A percentile compares a stretch with the other conserved stretches of the same genome.
Conservation (phyloP, 1,284 basidiomycete genomes). For the Kwoniella shivajii region DNA sequence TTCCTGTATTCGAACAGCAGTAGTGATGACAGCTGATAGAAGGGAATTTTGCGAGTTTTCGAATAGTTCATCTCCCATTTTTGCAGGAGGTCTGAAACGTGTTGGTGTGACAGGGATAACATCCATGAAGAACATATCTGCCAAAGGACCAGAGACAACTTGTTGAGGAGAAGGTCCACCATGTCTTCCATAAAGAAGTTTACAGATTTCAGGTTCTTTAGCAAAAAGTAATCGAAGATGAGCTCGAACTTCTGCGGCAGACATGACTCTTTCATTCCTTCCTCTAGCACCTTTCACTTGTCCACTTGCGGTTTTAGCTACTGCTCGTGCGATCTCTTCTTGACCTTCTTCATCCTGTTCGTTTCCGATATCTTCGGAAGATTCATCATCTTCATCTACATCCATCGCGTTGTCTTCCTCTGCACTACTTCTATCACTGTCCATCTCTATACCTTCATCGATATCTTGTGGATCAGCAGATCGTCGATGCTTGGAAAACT, state of each 20-base stretch:
- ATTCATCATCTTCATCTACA: constrained; percentile 53
- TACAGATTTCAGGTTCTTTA: constrained; percentile 80
- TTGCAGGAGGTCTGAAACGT: constrained; percentile 91
- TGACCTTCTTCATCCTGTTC: constrained; percentile 41
- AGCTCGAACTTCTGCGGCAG: constrained; percentile 88
- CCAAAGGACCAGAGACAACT: constrained; percentile 50
- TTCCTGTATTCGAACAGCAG: constrained; percentile 78
- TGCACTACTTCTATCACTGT: constrained; percentile 55
- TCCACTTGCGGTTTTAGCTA: constrained; percentile 73
- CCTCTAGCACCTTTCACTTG: constrained; percentile 73
- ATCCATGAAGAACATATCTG: constrained; percentile 95
- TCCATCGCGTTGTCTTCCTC: constrained; percentile 55
- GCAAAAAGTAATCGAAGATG: constrained; percentile 87
- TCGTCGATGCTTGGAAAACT: constrained; percentile 17
- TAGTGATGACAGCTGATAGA: constrained; percentile 79
- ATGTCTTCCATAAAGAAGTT: constrained; percentile 88
- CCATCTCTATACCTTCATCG: constrained; percentile 50
- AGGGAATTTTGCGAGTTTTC: constrained; percentile 97
- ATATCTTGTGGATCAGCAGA: constrained; percentile 32
- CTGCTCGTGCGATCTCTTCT: constrained; percentile 58
- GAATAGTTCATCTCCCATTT: constrained; percentile 89
- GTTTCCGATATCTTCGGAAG: constrained; percentile 56
- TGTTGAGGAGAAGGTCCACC: constrained; percentile 64
- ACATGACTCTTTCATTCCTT: constrained; percentile 83
- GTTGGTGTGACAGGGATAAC: constrained; percentile 90